phyloP scores from a whole-genome alignment of 176 grass and related monocot species.

The maize (Zea mays) region DNA sequence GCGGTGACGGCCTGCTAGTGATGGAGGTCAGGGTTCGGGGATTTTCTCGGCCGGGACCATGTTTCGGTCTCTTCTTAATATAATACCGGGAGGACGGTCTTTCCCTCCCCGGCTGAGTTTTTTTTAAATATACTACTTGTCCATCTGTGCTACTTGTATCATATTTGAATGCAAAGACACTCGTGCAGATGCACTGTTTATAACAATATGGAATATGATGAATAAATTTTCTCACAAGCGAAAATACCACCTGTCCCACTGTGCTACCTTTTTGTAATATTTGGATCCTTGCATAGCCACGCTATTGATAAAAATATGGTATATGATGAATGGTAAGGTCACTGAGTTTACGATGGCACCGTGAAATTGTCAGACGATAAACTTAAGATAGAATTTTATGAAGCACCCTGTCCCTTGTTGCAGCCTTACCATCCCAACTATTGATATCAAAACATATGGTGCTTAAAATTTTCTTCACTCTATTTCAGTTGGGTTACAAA shows the following conservation, averaged over 20 bases:
- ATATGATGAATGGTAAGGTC: background rate
- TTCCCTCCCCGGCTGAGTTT: no score
- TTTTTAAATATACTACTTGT: no score
- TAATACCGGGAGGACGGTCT: no score
- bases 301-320: no score
- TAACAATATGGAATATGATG: slow-evolving; percentile 2
- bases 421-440: no score
- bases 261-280: background rate
- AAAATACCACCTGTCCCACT: background rate
- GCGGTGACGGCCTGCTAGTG: no score
- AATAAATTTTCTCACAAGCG: background rate
- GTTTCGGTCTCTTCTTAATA: no score
- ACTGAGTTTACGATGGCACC: background rate
- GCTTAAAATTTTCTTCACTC: slow-evolving; percentile 26
- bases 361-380: slow-evolving; percentile 21
- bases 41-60: no score
- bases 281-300: no score
- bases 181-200: slow-evolving; percentile 20
- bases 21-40: no score
- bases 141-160: background rate
- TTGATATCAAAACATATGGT: slow-evolving; percentile 14
- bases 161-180: slow-evolving; percentile 24
- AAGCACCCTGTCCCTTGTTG: background rate
- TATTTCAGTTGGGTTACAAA: slow-evolving; percentile 87
- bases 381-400: slow-evolving; percentile 4